Evolutionary conservation across 164 flowering plant species (phyloP).

Genomic region (Magnolia sinica): DNA sequence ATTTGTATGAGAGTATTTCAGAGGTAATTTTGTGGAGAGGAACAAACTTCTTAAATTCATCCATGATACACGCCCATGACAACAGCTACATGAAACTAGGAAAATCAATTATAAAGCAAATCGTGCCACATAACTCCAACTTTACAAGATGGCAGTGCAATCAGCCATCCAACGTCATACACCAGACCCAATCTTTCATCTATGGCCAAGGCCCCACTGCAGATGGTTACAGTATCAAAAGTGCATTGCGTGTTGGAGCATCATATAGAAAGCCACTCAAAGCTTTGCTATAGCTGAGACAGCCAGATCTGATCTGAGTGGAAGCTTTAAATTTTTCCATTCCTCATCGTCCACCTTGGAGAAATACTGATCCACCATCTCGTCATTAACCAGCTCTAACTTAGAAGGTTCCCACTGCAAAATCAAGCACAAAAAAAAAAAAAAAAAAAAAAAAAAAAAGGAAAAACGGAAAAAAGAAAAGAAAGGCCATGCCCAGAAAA

Average conservation of each 20-base stretch:
- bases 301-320: constrained; percentile 46
- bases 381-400: constrained; percentile 54
- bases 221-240: constrained; percentile 13
- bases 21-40: too few species aligned
- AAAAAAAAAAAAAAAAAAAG: neutral
- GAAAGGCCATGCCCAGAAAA: neutral
- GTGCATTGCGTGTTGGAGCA: neutral
- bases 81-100: neutral
- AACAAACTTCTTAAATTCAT: neutral
- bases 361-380: constrained; percentile 70
- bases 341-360: constrained; percentile 56
- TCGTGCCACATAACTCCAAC: too few species aligned
- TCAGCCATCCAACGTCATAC: too few species aligned
- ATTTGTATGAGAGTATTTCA: too few species aligned
- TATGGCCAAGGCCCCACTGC: neutral
- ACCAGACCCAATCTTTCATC: too few species aligned
- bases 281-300: constrained; percentile 53
- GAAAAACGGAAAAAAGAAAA: neutral
- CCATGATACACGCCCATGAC: neutral
- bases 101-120: too few species aligned
- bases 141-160: too few species aligned
- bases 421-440: constrained; percentile 1
- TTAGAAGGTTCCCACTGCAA: constrained; percentile 88
- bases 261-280: constrained; percentile 17
- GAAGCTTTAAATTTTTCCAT: constrained; percentile 75